Evolutionary conservation across 140 eudicot species (phyloP), one percentile per base, ranked within the genome.

Genomic region (Flaveria floridana): DNA sequence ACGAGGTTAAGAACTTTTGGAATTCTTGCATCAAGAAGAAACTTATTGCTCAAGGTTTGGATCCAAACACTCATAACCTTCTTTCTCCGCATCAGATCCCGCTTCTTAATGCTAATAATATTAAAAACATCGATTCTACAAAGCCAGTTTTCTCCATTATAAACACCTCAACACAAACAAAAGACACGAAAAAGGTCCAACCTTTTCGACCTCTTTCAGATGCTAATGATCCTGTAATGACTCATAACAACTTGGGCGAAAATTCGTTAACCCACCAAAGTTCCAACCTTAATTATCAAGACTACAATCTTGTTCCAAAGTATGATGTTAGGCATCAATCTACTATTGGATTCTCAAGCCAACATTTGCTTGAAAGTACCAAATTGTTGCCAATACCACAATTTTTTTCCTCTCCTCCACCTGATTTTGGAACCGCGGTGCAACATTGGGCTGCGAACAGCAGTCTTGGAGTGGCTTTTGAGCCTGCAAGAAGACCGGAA

Each of bases 11-110:
- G 75, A 92, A 92, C 70, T 92, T 92, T 69, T 92, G 97, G 97
- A 92, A 91, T 69, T 89, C 97, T 65, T 87, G 91, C 81, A 85
- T 91, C 74, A 91, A 87, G 84, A 91, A 91, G 72, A 89, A 91
- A 76, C 95, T 91, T 73, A 85, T 91, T 42, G 82, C 96, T 41
- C 91, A 91, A 52, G 97, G 97, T 30, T 83, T 91, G 74, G 97
- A 91, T 77, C 97, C 97, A 79, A 89, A 87, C 84, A 89, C 97
- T 78, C 97, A 91, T 80, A 91, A 91, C 76, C 95, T 91, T 57
- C 88, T 87, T 70, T 80, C 91, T 18, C 56, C 82, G 21, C 84
- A 74, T 62, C 78, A 82, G 16, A 77, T 58, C 77, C 80, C 79
- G 19, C 62, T 30, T 69, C 55, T 62, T 26, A 74, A 69, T 68